Conservation (phyloP, 352 stramenopile species). For the Pilasporangium apinafurcum region DNA sequence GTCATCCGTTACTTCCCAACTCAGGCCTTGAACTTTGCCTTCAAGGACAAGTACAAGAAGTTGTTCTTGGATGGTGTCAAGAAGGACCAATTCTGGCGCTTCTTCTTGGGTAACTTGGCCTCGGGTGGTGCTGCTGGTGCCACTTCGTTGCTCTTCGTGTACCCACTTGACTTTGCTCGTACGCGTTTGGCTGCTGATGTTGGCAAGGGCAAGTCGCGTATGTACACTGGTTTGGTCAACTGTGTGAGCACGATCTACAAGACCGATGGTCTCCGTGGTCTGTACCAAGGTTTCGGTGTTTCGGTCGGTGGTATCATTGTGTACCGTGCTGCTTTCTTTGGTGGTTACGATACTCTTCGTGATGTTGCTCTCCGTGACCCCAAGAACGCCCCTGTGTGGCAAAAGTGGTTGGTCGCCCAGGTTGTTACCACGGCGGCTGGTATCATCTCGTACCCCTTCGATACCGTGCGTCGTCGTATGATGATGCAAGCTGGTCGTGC, state of each 20-base stretch:
- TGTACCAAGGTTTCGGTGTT: slow-evolving; percentile 99
- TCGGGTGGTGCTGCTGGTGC: slow-evolving; percentile 96
- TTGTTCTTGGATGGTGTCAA: slow-evolving; percentile 81
- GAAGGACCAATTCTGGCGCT: slow-evolving; percentile 97
- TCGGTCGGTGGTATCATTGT: slow-evolving; percentile 98
- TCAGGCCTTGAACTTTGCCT: slow-evolving; percentile 91
- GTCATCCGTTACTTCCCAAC: slow-evolving; percentile 92
- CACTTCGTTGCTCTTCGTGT: slow-evolving; percentile 95
- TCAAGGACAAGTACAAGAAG: slow-evolving; percentile 94
- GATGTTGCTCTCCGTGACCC: slow-evolving; percentile 81
- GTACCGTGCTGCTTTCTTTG: slow-evolving; percentile 98
- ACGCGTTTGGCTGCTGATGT: slow-evolving; percentile 98
- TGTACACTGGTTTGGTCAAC: slow-evolving; percentile 98
- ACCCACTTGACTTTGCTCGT: slow-evolving; percentile 98
- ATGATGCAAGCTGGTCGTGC: slow-evolving; percentile 98
- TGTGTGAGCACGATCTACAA: slow-evolving; percentile 96
- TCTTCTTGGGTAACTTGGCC: slow-evolving; percentile 98
- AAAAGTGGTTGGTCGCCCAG: slow-evolving; percentile 91
- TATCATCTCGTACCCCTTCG: slow-evolving; percentile 96
- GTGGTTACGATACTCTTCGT: slow-evolving; percentile 96
- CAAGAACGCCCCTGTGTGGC: slow-evolving; percentile 82
- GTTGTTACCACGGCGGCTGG: slow-evolving; percentile 87
- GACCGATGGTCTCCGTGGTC: slow-evolving; percentile 79
- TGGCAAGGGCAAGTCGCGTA: slow-evolving; percentile 93
- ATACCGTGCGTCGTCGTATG: slow-evolving; percentile 93